phyloP scores from a whole-genome alignment of 1,284 basidiomycete species.

The Leccinum solheimii region DNA sequence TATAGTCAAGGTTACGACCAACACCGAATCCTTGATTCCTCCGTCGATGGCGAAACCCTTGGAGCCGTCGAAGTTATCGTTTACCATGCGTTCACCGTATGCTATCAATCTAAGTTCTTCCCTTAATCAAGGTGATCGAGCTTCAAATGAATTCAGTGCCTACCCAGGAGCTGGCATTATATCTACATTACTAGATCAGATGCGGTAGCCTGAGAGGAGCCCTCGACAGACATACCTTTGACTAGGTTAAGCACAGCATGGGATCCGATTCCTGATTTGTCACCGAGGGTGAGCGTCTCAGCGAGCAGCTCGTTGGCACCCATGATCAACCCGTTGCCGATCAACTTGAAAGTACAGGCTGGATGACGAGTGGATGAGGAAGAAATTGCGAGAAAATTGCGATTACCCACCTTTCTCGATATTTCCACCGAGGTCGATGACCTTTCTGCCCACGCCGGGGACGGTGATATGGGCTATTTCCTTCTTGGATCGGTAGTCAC shows the following conservation, averaged over 20 bases:
- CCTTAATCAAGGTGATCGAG: conserved; percentile 5
- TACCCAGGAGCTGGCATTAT: conserved; percentile 61
- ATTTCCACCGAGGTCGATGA: conserved; percentile 73
- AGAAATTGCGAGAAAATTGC: neutral
- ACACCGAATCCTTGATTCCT: conserved; percentile 79
- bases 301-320: conserved; percentile 76
- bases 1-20: neutral
- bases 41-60: conserved; percentile 86
- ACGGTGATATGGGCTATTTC: conserved; percentile 74
- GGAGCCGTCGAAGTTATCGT: conserved; percentile 74
- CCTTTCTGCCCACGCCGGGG: conserved; percentile 78
- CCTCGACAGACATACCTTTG: conserved; percentile 44
- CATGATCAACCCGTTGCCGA: conserved; percentile 72
- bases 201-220: conserved; percentile 18
- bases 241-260: conserved; percentile 59
- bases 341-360: conserved; percentile 80
- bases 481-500: conserved; percentile 84
- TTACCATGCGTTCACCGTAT: conserved; percentile 69
- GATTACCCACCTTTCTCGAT: conserved; percentile 63
- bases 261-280: conserved; percentile 80
- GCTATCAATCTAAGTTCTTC: conserved; percentile 45
- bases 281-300: conserved; percentile 81
- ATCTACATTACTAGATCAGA: conserved; percentile 38
- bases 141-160: conserved; percentile 14
- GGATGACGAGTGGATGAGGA: conserved; percentile 7